These are phyloP conservation scores for Tephrocybe sp. DNA, from an alignment of 768 basidiomycete genomes.

Conservation along the genomic window DNA sequence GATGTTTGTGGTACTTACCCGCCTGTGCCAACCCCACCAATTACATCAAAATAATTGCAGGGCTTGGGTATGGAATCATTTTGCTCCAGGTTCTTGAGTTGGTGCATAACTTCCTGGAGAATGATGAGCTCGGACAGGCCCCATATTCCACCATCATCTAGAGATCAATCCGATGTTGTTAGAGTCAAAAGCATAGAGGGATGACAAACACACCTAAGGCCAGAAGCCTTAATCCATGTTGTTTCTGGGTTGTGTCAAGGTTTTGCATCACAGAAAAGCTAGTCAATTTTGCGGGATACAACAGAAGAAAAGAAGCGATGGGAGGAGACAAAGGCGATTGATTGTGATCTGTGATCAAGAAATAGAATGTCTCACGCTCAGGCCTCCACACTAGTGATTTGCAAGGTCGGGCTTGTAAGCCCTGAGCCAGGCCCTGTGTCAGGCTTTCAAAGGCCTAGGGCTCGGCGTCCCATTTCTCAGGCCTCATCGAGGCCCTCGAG, in stretches of 20 bases:
- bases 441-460: neutral
- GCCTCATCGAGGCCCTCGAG: neutral
- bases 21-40: no score
- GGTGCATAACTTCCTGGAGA: neutral
- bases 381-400: neutral
- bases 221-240: neutral
- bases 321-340: no score
- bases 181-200: neutral
- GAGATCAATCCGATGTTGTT: neutral
- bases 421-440: neutral
- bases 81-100: neutral
- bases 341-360: no score
- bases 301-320: no score
- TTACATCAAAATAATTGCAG: no score
- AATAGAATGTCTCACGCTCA: no score
- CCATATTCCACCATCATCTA: neutral
- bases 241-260: neutral
- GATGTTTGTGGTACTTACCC: no score
- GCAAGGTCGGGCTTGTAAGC: neutral
- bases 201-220: neutral
- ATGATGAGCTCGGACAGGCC: neutral
- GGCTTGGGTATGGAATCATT: no score
- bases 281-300: no score
- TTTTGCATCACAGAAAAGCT: neutral
- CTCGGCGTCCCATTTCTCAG: neutral